Base-by-base conservation (phyloP, 495 filamentous ascomycete species). In the Elaphomyces granulatus region DNA sequence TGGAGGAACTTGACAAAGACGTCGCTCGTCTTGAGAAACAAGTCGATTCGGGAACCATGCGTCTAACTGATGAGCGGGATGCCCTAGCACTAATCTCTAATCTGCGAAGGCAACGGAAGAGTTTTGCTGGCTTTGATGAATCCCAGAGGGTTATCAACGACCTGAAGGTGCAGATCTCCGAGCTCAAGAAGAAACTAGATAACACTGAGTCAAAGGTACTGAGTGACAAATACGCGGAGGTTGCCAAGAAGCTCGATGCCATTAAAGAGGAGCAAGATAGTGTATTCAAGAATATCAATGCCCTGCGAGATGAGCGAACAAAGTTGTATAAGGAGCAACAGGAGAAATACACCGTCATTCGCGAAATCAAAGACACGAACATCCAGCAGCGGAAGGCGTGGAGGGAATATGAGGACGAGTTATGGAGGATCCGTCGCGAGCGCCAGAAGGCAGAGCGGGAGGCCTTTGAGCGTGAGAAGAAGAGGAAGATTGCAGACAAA, bases 31-130 rank as follows among this genome's bases (percentile, higher is more conserved):
- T 94, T 34, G 84, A 94, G 40, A 77, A 77, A 59, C 71, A 83
- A 41, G 86, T 95, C 42, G 81, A 90, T 56, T 71, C 75, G 36
- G 85, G 87, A 34, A 81, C 70, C 46, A 81, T 96, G 78, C 90
- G 84, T 51, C 59, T 99, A 40, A 92, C 95, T 3, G 90, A 96
- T 44, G 92, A 96, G 74, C 88, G 83, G 71, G 95, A 93, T 71
- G 82, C 86, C 3, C 67, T 96, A 1, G 59, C 71, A 15, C 85
- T 94, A 46, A 76, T 92, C 40, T 80, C 79, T 34, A 81, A 60
- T 56, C 64, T 95, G 45, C 77, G 81, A 54, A 93, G 87, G 69
- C 77, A 81, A 57, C 79, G 81, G 59, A 96, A 94, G 76, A 78
- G 73, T 58, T 94, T 96, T 50, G 76, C 75, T 34, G 73, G 74